These are phyloP conservation scores for Geosiphon pyriformis DNA, from an alignment of 192 early-diverging fungal species.

Conservation along the genomic window DNA sequence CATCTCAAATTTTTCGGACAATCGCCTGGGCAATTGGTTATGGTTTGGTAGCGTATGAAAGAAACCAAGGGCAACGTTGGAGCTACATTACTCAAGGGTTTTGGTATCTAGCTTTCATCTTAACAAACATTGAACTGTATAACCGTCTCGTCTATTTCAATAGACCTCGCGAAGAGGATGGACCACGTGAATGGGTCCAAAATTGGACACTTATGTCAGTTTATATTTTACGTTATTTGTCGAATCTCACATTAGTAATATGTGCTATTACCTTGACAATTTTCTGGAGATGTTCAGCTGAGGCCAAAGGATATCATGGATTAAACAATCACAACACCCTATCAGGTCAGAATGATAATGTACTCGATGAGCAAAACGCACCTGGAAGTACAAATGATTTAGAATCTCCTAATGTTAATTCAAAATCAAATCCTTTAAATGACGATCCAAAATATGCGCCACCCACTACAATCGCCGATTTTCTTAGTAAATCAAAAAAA, in stretches of 20 bases:
- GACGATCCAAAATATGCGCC: conserved; percentile 19
- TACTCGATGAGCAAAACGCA: background rate
- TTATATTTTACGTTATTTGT: conserved; percentile 7
- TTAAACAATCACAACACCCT: background rate
- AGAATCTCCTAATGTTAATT: no score
- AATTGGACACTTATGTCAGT: conserved; percentile 7
- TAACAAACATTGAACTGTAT: conserved; percentile 13
- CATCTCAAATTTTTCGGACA: background rate
- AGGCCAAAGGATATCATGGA: background rate
- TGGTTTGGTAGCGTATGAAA: background rate
- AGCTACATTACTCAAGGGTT: conserved; percentile 18
- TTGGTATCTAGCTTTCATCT: conserved; percentile 19
- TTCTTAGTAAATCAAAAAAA: conserved; percentile 14
- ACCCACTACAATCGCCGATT: conserved; percentile 10
- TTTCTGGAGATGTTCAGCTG: background rate
- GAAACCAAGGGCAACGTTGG: background rate
- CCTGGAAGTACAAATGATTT: no score
- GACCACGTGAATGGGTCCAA: background rate
- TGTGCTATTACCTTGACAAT: background rate
- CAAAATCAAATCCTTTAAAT: conserved; percentile 4
- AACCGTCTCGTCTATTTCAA: conserved; percentile 8
- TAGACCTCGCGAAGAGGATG: background rate
- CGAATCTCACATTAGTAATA: conserved; percentile 11
- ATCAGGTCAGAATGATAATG: background rate
- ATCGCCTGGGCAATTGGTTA: conserved; percentile 12